These are phyloP conservation scores for Macroventuria anomochaeta DNA, from an alignment of 2,329 filamentous ascomycete genomes.

Conservation along the genomic window DNA sequence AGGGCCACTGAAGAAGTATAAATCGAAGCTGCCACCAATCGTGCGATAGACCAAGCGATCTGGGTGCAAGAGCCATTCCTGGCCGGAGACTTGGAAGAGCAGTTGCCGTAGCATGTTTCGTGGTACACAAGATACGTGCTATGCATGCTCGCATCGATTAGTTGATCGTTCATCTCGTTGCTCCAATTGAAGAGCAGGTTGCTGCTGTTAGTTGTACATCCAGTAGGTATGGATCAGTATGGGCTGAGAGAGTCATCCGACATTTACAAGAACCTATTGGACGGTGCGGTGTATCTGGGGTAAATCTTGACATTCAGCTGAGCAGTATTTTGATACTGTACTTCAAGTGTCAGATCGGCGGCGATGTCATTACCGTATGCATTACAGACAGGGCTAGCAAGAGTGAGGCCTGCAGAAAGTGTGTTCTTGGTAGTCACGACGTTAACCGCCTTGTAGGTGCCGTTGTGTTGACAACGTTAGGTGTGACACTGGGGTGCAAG, in stretches of 20 bases:
- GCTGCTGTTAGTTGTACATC: slow-evolving; percentile 17
- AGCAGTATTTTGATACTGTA: slow-evolving; percentile 61
- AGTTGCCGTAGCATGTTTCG: no score
- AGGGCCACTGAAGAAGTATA: slow-evolving; percentile 79
- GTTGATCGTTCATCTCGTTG: no score
- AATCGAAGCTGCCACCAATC: slow-evolving; percentile 75
- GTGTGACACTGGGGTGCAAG: no score
- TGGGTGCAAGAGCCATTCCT: slow-evolving; percentile 71
- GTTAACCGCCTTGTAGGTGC: no score
- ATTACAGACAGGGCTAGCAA: slow-evolving; percentile 69
- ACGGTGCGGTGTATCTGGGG: slow-evolving; percentile 20
- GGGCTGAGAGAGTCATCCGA: slow-evolving; percentile 15
- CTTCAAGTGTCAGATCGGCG: slow-evolving; percentile 59
- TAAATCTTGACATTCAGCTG: slow-evolving; percentile 26
- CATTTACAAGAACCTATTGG: slow-evolving; percentile 23
- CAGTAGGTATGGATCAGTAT: slow-evolving; percentile 25
- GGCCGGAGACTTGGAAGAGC: slow-evolving; percentile 70
- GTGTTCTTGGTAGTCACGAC: no score
- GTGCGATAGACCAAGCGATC: slow-evolving; percentile 72
- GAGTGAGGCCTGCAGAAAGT: slow-evolving; percentile 69
- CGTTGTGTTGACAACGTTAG: no score
- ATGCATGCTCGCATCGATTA: no score
- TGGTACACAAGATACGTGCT: no score
- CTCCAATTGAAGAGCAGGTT: slow-evolving; percentile 27
- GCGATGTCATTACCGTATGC: slow-evolving; percentile 64